Evolutionary conservation across 2,329 filamentous ascomycete genomes (phyloP).

Genomic region (Uncinocarpus reesii): DNA sequence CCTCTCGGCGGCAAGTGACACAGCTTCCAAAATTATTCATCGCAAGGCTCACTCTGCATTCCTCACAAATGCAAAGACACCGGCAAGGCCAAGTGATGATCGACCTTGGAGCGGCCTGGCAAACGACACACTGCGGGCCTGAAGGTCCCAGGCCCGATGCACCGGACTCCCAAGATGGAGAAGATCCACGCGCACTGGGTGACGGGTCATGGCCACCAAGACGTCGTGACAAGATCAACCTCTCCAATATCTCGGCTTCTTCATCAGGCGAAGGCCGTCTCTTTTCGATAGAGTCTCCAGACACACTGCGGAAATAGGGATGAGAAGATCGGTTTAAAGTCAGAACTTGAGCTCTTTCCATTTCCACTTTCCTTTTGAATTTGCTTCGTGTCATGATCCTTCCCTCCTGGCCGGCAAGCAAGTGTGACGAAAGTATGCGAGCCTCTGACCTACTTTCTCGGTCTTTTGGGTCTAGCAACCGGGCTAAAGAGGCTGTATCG

Average conservation of each 20-base stretch:
- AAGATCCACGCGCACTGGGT: constrained; percentile 15
- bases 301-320: constrained; percentile 23
- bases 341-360: constrained; percentile 60
- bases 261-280: constrained; percentile 39
- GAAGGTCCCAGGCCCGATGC: constrained; percentile 61
- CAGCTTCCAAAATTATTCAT: constrained; percentile 97
- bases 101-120: constrained; percentile 72
- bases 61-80: constrained; percentile 87
- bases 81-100: constrained; percentile 95
- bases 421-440: constrained; percentile 66
- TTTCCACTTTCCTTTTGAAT: constrained; percentile 58
- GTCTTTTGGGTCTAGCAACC: constrained; percentile 69
- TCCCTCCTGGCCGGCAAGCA: constrained; percentile 47
- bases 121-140: constrained; percentile 84
- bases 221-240: constrained; percentile 48
- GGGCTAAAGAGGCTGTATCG: constrained; percentile 59
- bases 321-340: constrained; percentile 38
- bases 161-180: constrained; percentile 55
- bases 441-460: constrained; percentile 73
- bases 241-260: constrained; percentile 50
- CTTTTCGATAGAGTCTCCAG: constrained; percentile 17
- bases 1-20: constrained; percentile 82
- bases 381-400: constrained; percentile 71
- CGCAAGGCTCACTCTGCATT: constrained; percentile 82
- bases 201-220: constrained; percentile 21